Base-by-base conservation (phyloP, 768 basidiomycete genomes). In the Collybia sordida region DNA sequence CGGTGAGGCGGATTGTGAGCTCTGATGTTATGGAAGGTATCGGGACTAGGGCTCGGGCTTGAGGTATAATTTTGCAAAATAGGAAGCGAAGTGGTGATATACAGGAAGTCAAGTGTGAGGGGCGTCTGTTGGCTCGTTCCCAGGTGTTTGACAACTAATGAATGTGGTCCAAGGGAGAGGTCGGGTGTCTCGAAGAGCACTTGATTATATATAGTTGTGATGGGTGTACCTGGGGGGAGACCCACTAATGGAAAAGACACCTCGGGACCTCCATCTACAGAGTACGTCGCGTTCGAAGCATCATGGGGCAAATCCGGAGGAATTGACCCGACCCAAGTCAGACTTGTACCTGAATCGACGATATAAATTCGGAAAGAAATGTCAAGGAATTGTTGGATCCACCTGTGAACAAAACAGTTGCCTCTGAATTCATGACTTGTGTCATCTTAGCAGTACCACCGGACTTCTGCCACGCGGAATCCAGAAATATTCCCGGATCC, bases 111-210 rank as follows among this genome's bases (percentile, higher is more conserved):
- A 17, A 66, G 58, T 11, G 52, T 52, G 31, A 68, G 58, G 2
- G 64, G 66, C 0, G 63, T 63, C 19, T 52, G 34, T 6, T 53
- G 18, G 15, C 18, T 31, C 18, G 55, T 39, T 17, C 64, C 66
- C 9, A 49, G 50, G 42, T 62, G 57, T 1, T 58, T 59, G 14
- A 66, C 64, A 25, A 58, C 52, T 6, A 66, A 44, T 1, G 49
- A 60, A 36, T 68, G 65, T 6, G 46, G 23, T 2, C 56, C 58
- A 2, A 53, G 18, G 18, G 56, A 47, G 15, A 64, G 54, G 1
- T 38, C 25, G 2, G 53, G 40, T 4, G 58, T 61, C 18, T 56
- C 40, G 46, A 68, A 64, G 12, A 64, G 51, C 4, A 55, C 19
- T 37, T 56, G 51, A 25, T 64, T 62, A n/a, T n/a, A n/a, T n/a